Percentiles rank a stretch among this genome's conserved stretches.
Evolutionary conservation across 768 basidiomycete genomes (phyloP).

Genomic region (Royoungia palumana): DNA sequence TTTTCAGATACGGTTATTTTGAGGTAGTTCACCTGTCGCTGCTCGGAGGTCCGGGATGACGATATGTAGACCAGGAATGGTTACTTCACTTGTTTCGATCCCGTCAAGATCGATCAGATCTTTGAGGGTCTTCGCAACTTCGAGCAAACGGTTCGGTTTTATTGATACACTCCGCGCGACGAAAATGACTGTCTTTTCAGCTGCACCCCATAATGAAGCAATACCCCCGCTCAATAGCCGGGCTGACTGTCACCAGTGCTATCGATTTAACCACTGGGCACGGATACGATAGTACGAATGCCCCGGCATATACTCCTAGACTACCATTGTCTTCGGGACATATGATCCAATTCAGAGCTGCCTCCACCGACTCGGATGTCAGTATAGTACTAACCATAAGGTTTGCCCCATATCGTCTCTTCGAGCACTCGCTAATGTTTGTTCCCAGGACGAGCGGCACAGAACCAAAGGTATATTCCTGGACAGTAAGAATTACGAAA

Average conservation of each 20-base stretch:
- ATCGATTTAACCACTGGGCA: slow-evolving; percentile 62
- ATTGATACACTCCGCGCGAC: not conserved
- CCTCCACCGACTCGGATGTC: slow-evolving; percentile 31
- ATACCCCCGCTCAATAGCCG: slow-evolving; percentile 63
- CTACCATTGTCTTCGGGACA: slow-evolving; percentile 75
- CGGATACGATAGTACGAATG: slow-evolving; percentile 74
- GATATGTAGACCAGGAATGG: slow-evolving; percentile 69
- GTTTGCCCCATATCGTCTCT: slow-evolving; percentile 35
- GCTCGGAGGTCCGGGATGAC: not conserved
- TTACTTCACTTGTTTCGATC: slow-evolving; percentile 74
- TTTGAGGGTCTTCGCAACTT: slow-evolving; percentile 65
- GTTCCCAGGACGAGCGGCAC: slow-evolving; percentile 76
- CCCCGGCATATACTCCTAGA: slow-evolving; percentile 57
- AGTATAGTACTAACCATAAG: slow-evolving; percentile 68
- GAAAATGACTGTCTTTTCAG: slow-evolving; percentile 7
- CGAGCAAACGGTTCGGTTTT: slow-evolving; percentile 34
- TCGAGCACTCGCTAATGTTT: not conserved
- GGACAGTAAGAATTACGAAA: not conserved
- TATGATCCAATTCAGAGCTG: slow-evolving; percentile 78
- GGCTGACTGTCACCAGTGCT: slow-evolving; percentile 56
- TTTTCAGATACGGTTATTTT: slow-evolving; percentile 69
- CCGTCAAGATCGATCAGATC: slow-evolving; percentile 61
- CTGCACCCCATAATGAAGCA: slow-evolving; percentile 25
- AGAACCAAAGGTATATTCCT: slow-evolving; percentile 68
- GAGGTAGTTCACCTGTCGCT: slow-evolving; percentile 40